Evolutionary conservation across 2,329 filamentous ascomycete genomes (phyloP).

Genomic region (Xylaria sp.): DNA sequence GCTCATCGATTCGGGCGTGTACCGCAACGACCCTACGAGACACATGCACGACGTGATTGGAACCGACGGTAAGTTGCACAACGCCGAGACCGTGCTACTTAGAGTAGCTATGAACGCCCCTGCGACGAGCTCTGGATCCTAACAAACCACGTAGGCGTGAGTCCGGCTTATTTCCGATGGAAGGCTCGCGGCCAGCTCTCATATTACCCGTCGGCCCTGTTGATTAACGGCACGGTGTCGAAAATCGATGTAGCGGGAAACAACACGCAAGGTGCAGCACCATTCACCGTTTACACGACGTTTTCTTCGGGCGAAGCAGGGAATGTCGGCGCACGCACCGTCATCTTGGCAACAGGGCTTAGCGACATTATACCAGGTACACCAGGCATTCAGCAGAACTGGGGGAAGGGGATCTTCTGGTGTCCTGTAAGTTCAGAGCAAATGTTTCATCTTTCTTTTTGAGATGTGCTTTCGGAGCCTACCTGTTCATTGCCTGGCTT

Average conservation of each 20-base stretch:
- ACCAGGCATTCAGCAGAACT: conserved; percentile 65
- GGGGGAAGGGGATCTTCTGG: conserved; percentile 71
- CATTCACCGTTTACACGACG: conserved; percentile 58
- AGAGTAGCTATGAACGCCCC: neutral
- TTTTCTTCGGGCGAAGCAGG: conserved; percentile 42
- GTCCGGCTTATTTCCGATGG: conserved; percentile 65
- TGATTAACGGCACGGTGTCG: conserved; percentile 64
- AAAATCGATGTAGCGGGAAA: conserved; percentile 52
- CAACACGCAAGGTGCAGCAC: conserved; percentile 24
- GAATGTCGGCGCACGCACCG: conserved; percentile 60
- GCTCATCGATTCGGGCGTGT: conserved; percentile 68
- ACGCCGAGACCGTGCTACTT: neutral
- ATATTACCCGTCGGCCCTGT: conserved; percentile 61
- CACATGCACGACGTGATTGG: conserved; percentile 72
- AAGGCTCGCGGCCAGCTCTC: conserved; percentile 64
- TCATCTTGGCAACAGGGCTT: conserved; percentile 69
- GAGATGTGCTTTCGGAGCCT: neutral
- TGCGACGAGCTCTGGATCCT: neutral
- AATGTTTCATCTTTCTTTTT: neutral
- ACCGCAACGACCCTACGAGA: conserved; percentile 66
- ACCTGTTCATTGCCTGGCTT: neutral
- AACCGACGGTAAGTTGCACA: conserved; percentile 61
- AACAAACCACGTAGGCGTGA: conserved; percentile 56
- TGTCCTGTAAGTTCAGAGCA: conserved; percentile 55
- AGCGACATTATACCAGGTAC: conserved; percentile 65